Percentiles rank a stretch among this genome's conserved stretches.
Evolutionary conservation across 495 filamentous ascomycete genomes (phyloP).

Genomic region (Tricharina praecox): DNA sequence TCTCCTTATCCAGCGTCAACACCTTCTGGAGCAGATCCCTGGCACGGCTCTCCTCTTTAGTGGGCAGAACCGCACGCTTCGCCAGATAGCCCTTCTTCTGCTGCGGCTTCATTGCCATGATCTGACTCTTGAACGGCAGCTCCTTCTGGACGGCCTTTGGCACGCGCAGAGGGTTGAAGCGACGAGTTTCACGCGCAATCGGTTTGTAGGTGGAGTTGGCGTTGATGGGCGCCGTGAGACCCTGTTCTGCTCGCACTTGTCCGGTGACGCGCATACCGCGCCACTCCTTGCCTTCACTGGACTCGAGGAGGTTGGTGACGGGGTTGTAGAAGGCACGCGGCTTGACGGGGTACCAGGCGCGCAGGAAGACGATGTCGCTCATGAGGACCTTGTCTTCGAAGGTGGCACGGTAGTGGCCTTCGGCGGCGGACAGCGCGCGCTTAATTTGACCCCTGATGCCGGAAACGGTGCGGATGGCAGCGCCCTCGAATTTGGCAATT

Average conservation of each 20-base stretch:
- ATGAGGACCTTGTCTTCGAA: constrained; percentile 98
- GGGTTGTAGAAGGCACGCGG: constrained; percentile 94
- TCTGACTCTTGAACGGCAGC: constrained; percentile 86
- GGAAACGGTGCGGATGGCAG: constrained; percentile 84
- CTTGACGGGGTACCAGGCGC: constrained; percentile 91
- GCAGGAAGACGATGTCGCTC: constrained; percentile 86
- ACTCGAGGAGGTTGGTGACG: constrained; percentile 64
- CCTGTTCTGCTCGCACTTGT: constrained; percentile 62
- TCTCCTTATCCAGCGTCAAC: constrained; percentile 77
- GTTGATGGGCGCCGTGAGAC: constrained; percentile 56
- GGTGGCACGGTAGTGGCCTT: constrained; percentile 85
- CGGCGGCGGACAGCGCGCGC: constrained; percentile 71
- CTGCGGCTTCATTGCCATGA: constrained; percentile 60
- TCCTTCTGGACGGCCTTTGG: constrained; percentile 68
- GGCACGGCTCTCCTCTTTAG: constrained; percentile 67
- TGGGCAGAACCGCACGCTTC: constrained; percentile 74
- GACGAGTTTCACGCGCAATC: constrained; percentile 60
- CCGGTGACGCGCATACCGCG: constrained; percentile 87
- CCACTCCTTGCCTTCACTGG: constrained; percentile 40
- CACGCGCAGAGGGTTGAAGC: constrained; percentile 88
- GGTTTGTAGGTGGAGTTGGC: constrained; percentile 68
- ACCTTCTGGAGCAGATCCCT: constrained; percentile 87
- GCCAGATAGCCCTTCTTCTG: constrained; percentile 77
- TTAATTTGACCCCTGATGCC: constrained; percentile 95
- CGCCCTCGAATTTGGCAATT: constrained; percentile 95